Evolutionary conservation across 108 stramenopile species (phyloP).

Genomic region (Skeletonema potamos): DNA sequence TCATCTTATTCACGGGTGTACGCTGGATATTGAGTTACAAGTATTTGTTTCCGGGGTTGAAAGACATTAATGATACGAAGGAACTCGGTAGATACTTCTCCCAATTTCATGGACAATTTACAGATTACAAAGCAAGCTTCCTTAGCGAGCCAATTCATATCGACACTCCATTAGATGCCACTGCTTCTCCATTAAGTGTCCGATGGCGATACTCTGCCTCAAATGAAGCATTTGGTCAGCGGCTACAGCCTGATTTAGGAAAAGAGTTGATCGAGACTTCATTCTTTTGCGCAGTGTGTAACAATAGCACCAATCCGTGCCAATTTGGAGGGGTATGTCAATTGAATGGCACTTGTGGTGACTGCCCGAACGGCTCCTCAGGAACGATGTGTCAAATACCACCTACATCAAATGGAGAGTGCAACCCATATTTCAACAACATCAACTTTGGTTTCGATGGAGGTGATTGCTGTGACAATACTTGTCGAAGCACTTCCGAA

Average conservation of each 20-base stretch:
- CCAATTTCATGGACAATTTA: background rate
- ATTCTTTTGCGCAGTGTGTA: background rate
- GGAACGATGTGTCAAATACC: background rate
- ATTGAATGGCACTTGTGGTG: background rate
- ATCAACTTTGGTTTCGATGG: constrained; percentile 2
- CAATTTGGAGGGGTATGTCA: background rate
- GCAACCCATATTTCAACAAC: background rate
- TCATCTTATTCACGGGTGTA: background rate
- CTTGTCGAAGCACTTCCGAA: background rate
- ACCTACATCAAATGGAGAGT: background rate
- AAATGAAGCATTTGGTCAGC: no score
- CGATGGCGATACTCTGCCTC: no score
- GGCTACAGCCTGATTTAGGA: background rate
- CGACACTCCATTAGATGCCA: background rate
- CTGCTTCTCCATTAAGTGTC: background rate
- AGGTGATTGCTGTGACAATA: constrained; percentile 9
- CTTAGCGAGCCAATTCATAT: background rate
- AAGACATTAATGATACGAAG: background rate
- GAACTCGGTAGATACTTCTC: background rate
- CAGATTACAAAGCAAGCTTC: background rate
- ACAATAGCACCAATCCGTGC: background rate
- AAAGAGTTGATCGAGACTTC: background rate
- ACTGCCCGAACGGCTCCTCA: background rate
- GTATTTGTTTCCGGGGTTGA: background rate
- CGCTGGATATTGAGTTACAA: background rate